Percentiles rank a stretch among this genome's conserved stretches.
phyloP scores from a whole-genome alignment of 2,329 filamentous ascomycete genomes.

The Biscogniauxia sp. region DNA sequence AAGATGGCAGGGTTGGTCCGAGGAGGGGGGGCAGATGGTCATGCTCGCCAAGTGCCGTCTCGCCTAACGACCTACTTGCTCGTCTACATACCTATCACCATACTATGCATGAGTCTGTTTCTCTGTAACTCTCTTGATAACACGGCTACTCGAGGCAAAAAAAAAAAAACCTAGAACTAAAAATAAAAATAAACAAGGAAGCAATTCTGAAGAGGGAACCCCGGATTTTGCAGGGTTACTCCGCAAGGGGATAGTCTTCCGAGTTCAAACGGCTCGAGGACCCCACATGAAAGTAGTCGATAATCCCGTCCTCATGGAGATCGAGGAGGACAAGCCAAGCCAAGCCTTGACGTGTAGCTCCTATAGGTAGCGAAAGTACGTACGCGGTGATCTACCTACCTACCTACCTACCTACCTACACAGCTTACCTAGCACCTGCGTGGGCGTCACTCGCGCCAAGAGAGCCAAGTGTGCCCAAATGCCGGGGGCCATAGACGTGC shows the following conservation, averaged over 20 bases:
- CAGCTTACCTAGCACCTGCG: neutral
- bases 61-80: neutral
- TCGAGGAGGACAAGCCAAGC: neutral
- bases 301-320: neutral
- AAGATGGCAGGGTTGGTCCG: neutral
- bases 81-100: neutral
- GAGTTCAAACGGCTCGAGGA: neutral
- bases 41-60: neutral
- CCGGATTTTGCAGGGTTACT: slow-evolving; percentile 24
- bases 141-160: neutral
- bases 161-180: no score
- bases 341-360: neutral
- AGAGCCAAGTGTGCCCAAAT: neutral
- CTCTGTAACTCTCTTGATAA: neutral
- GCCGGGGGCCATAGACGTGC: neutral
- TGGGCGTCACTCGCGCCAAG: neutral
- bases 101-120: neutral
- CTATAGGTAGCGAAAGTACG: neutral
- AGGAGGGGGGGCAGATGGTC: neutral
- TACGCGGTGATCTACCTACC: neutral
- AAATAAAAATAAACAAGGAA: neutral
- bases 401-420: no score
- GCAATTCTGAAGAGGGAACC: slow-evolving; percentile 3
- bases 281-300: slow-evolving; percentile 5
- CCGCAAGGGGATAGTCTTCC: slow-evolving; percentile 16